Base-by-base conservation (phyloP, 2,329 filamentous ascomycete genomes). In the Sporothrix protearum region DNA sequence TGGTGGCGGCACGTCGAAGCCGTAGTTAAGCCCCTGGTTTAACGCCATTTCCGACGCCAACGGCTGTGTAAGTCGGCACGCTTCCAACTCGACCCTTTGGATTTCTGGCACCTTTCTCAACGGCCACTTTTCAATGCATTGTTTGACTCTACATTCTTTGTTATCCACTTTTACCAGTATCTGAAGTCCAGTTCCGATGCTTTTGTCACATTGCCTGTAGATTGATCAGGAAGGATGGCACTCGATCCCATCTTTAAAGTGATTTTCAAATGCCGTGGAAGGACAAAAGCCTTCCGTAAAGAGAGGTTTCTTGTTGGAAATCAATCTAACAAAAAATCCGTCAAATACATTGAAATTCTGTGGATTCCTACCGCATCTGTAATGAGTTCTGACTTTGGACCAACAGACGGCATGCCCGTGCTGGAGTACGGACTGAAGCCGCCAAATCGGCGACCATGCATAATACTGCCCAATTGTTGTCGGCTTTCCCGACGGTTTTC, bases 31-130 rank as follows among this genome's bases (percentile, higher is more conserved):
- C 42, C 63, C 39, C 42, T 36, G 19, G 39, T 49, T 66, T 66
- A 66, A 66, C 39, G 39, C 61, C 61, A 66, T 66, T 66, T 16
- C 45, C 63, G 42, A 67, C 42, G 42, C 63, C 42, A 64, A 28
- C 59, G 59, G 16, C 12, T 42, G n/a, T 64, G 36, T 45, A 64
- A 64, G 59, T 64, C 59, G 16, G 45, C 8, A 16, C 22, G n/a
- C 42, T 47, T 47, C 14, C 16, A 19, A 47, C 16, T 45, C 9
- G 1, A 19, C 45, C 59, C 59, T 64, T 28, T 22, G n/a, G 59
- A 16, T 19, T 64, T 64, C 6, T 28, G 57, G 5, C 1, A 4
- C 42, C 7, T 4, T 33, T 57, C 33, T 33, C 14, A 19, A 47
- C 14, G 14, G 42, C 12, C 12, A 3, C 14, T 16, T 5, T 57